A percentile compares a stretch with the other conserved stretches of the same genome.
Evolutionary conservation across 768 basidiomycete species (phyloP).

Genomic region (Infundibulicybe gibba): DNA sequence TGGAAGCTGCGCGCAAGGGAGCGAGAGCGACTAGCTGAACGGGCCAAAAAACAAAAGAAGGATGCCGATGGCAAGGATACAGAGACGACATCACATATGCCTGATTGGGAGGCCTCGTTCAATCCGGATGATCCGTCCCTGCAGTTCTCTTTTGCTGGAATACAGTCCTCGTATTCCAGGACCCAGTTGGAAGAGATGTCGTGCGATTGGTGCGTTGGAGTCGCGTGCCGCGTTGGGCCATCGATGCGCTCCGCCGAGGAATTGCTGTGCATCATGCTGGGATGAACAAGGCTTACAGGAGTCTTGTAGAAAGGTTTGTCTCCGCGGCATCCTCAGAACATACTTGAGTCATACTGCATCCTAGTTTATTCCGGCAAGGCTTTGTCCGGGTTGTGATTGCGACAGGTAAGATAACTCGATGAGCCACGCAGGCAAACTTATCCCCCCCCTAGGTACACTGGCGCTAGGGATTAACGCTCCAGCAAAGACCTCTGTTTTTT

Average conservation of each 20-base stretch:
- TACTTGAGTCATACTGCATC: neutral
- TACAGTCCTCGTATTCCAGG: slow-evolving; percentile 35
- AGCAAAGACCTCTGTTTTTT: slow-evolving; percentile 61
- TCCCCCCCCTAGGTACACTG: slow-evolving; percentile 44
- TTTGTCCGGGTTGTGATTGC: slow-evolving; percentile 65
- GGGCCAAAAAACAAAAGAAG: slow-evolving; percentile 33
- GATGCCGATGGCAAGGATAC: slow-evolving; percentile 18
- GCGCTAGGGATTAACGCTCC: slow-evolving; percentile 78
- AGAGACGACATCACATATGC: slow-evolving; percentile 10
- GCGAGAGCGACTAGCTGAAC: slow-evolving; percentile 40
- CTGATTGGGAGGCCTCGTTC: slow-evolving; percentile 51
- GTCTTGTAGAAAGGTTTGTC: slow-evolving; percentile 50
- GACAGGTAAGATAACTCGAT: slow-evolving; percentile 36
- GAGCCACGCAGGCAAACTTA: neutral
- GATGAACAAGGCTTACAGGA: slow-evolving; percentile 61
- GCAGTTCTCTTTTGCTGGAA: slow-evolving; percentile 58
- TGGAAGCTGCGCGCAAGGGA: slow-evolving; percentile 47
- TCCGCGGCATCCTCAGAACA: neutral
- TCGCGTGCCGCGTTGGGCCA: slow-evolving; percentile 38
- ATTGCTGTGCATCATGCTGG: slow-evolving; percentile 70
- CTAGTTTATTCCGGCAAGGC: slow-evolving; percentile 57
- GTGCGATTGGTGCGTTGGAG: slow-evolving; percentile 25
- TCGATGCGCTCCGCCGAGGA: slow-evolving; percentile 50
- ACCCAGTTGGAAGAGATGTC: slow-evolving; percentile 47
- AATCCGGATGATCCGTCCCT: slow-evolving; percentile 53